Evolutionary conservation across 257 asterid genomes (phyloP).

Genomic region (Fraxinus anomala): DNA sequence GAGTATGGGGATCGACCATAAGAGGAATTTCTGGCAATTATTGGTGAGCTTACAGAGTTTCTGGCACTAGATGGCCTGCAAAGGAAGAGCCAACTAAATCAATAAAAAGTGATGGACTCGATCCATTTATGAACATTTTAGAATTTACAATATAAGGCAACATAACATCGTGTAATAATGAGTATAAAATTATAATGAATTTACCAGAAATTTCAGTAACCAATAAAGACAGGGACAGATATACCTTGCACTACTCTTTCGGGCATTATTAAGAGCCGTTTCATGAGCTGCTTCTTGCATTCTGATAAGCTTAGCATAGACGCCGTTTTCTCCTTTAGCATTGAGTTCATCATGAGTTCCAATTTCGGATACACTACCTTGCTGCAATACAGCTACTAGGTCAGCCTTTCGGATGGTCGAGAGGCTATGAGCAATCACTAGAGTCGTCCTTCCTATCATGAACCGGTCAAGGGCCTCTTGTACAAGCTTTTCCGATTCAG

Average conservation of each 20-base stretch:
- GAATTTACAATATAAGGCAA: too few relatives aligned
- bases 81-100: neutral
- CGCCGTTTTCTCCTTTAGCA: slow-evolving; percentile 72
- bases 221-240: neutral
- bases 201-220: neutral
- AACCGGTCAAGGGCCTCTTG: slow-evolving; percentile 23
- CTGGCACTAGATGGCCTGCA: slow-evolving; percentile 93
- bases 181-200: neutral
- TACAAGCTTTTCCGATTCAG: slow-evolving; percentile 22
- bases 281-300: slow-evolving; percentile 96
- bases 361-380: slow-evolving; percentile 62
- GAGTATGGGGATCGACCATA: slow-evolving; percentile 91
- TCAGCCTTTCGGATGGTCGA: slow-evolving; percentile 24
- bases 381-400: slow-evolving; percentile 30
- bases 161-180: neutral
- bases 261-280: slow-evolving; percentile 64
- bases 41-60: slow-evolving; percentile 88
- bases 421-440: slow-evolving; percentile 21
- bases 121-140: neutral
- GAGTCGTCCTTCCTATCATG: slow-evolving; percentile 26
- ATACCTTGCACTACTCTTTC: slow-evolving; percentile 91
- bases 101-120: neutral
- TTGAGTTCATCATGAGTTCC: slow-evolving; percentile 90
- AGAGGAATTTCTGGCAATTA: slow-evolving; percentile 81
- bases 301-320: slow-evolving; percentile 74